Evolutionary conservation across 2,329 filamentous ascomycete genomes (phyloP), one percentile per base, ranked within the genome.

Genomic region (Arthrobotrys megalospora): DNA sequence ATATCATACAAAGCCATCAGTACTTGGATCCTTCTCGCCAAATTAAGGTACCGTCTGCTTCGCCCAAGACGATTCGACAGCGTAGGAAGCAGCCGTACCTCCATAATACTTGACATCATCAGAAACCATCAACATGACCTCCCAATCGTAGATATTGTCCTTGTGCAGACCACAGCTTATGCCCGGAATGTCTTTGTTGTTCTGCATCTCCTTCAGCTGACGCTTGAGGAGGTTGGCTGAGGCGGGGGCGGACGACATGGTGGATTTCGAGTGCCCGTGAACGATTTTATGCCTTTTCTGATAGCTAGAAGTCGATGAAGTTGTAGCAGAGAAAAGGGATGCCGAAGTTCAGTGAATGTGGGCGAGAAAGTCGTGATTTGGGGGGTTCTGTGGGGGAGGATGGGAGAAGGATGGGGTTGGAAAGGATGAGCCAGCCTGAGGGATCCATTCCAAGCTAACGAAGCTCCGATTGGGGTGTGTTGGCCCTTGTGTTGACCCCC

Each of bases 41-140:
- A n/a, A 11, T 4, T n/a, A 19, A 8, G 16, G 21, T 34, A 24
- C 50, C 34, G 7, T 16, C 12, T 41, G 24, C 6, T 28, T 38
- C 16, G 43, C 4, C 14, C 32, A 32, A n/a, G 32, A 32, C 1
- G 5, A 11, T 60, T 14, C 8, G 10, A 32, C 43, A 24, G 19
- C 34, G 24, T 11, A 70, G 38, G 48, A 14, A 60, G 55, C 12
- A 55, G 47, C 85, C 89, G 75, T 86, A 95, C 94, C 94, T 82
- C 94, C 94, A 82, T 97, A 97, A 85, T 93, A 92, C 85, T 94
- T 95, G 85, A 92, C 94, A 83, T 97, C 94, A 82, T 97, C 94
- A 80, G 90, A 93, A 81, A 98, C 95, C 95, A 99, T 98, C 79
- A 99, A 90, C 92, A 97, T 97, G 19, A 98, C 94, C 85, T 98